Conservation (phyloP, 192 early-diverging fungal species). For the Anaeromyces robustus region DNA sequence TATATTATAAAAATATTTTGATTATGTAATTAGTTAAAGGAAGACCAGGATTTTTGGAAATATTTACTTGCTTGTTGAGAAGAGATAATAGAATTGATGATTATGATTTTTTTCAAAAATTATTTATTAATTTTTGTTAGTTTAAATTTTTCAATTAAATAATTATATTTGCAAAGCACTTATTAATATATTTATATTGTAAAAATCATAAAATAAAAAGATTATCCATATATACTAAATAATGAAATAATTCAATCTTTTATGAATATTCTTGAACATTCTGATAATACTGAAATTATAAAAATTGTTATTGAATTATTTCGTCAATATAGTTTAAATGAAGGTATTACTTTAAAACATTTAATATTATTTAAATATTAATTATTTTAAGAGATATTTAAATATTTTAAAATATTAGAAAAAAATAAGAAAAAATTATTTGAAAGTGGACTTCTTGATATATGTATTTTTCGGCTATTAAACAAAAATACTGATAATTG, state of each 20-base stretch:
- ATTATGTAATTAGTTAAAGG: neutral
- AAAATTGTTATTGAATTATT: neutral
- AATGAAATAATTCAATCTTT: neutral
- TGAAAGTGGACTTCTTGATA: neutral
- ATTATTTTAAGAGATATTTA: no score
- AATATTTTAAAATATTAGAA: neutral
- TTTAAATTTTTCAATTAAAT: no score
- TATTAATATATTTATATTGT: no score
- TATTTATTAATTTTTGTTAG: neutral
- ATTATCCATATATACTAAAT: neutral
- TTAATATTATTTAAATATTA: no score
- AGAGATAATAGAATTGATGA: neutral
- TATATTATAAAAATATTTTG: no score
- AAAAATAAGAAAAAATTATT: neutral
- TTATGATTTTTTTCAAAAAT: neutral
- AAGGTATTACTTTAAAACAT: neutral
- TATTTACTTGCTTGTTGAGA: neutral
- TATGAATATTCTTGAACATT: neutral
- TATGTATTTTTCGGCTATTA: neutral
- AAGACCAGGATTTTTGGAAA: neutral
- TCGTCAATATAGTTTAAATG: neutral
- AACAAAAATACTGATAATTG: neutral
- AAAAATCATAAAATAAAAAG: neutral
- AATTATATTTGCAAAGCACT: no score
- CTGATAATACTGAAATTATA: neutral